Base-by-base conservation (phyloP, 2,329 filamentous ascomycete genomes). In the Neophaeococcomyces aloes region DNA sequence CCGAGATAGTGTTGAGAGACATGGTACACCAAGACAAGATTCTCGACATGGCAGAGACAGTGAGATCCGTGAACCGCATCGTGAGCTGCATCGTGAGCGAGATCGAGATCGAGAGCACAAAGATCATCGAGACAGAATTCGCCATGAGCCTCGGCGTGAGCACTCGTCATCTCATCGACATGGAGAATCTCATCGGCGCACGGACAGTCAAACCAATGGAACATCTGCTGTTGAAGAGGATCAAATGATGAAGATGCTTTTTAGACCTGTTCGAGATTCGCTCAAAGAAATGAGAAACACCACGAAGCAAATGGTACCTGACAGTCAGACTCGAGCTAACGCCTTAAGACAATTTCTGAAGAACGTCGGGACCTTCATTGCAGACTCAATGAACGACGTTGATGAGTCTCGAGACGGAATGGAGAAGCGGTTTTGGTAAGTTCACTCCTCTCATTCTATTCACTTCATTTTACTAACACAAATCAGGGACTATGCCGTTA, bases 351-450 rank as follows among this genome's bases (percentile, higher is more conserved):
- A 55, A 27, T 60, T 68, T 18, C 61, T 71, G 34, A 60, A 61
- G 38, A 61, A 62, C 36, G 66, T 71, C 48, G 68, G 68, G 25
- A 62, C 64, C 27, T 70, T 69, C 46, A 70, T 71, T 45, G 58
- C 56, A 15, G 49, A 55, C 5, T 49, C 53, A 43, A 47, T 55
- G 30, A 56, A 54, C 44, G 64, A 64, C 14, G 44, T 69, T 33
- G 59, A 64, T 23, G 59, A 65, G 43, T 52, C 61, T 41, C 56
- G 62, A 47, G 58, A 60, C 29, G 62, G 62, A 13, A 57, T 69
- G 21, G 65, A 68, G 54, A 59, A 57, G 42, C 63, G 65, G 41
- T 57, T 69, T 42, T 69, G 67, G 66, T 69, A 61, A 53, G 62
- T 60, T 33, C 15, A 6, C 18, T 27, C 21, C 42, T 27, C 23